Conservation (phyloP, 2,329 filamentous ascomycete species). For the Penicillium psychrosexuale region DNA sequence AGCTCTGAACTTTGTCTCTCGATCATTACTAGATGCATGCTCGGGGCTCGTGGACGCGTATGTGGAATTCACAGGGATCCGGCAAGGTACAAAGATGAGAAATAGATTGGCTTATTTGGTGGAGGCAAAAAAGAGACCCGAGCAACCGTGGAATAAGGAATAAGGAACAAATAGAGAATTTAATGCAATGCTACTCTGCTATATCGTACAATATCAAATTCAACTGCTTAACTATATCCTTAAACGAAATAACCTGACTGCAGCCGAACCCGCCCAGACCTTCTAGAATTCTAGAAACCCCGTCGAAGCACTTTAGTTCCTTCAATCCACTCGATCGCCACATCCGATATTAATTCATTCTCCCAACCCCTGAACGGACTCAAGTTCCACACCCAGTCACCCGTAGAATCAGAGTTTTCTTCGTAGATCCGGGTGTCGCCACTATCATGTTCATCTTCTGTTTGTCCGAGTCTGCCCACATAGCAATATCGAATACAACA, state of each 20-base stretch:
- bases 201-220: not conserved
- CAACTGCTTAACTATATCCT: not conserved
- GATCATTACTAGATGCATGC: not conserved
- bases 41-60: not conserved
- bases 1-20: not conserved
- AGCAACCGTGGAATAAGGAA: too few species aligned
- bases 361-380: not conserved
- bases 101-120: not conserved
- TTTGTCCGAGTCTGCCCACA: not conserved
- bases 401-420: conserved; percentile 3
- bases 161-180: not conserved
- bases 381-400: not conserved
- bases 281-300: conserved; percentile 23
- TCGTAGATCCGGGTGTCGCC: not conserved
- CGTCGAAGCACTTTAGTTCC: conserved; percentile 14
- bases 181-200: not conserved
- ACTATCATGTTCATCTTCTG: not conserved
- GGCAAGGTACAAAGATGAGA: not conserved
- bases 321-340: conserved; percentile 18
- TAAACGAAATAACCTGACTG: not conserved
- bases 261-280: conserved; percentile 6
- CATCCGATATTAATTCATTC: conserved; percentile 5
- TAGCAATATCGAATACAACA: not conserved
- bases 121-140: not conserved
- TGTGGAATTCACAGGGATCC: not conserved